Evolutionary conservation across 2,329 filamentous ascomycete species (phyloP).

Genomic region (Trichophyton schoenleinii): DNA sequence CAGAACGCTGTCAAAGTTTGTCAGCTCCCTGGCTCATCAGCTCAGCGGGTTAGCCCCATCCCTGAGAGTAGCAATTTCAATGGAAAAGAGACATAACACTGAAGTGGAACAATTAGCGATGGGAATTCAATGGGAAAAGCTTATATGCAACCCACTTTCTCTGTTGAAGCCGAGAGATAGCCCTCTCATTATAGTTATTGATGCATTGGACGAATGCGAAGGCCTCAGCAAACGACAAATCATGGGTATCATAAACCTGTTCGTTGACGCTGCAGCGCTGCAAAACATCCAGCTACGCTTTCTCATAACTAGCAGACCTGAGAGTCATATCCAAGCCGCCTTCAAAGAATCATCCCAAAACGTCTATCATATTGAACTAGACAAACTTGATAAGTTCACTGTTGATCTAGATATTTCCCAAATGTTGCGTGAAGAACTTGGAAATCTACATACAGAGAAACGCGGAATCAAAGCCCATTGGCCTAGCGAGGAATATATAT

Average conservation of each 20-base stretch:
- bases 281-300: slow-evolving; percentile 13
- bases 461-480: background rate
- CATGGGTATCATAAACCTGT: slow-evolving; percentile 15
- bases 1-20: slow-evolving; percentile 13
- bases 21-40: slow-evolving; percentile 15
- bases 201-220: slow-evolving; percentile 21
- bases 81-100: background rate
- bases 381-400: slow-evolving; percentile 15
- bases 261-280: slow-evolving; percentile 7
- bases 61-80: background rate
- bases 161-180: background rate
- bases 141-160: background rate
- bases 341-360: slow-evolving; percentile 14
- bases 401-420: slow-evolving; percentile 8
- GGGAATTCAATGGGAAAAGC: background rate
- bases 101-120: background rate
- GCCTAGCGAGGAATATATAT: background rate
- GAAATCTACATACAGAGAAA: background rate
- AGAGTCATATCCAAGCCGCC: slow-evolving; percentile 17
- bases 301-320: slow-evolving; percentile 22
- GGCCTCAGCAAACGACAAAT: slow-evolving; percentile 13
- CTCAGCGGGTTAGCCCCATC: slow-evolving; percentile 5
- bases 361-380: slow-evolving; percentile 16
- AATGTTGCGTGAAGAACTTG: background rate
- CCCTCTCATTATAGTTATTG: slow-evolving; percentile 15